A percentile compares a stretch with the other conserved stretches of the same genome.
phyloP scores from a whole-genome alignment of 345 rosid species.

The Abelmoschus esculentus region DNA sequence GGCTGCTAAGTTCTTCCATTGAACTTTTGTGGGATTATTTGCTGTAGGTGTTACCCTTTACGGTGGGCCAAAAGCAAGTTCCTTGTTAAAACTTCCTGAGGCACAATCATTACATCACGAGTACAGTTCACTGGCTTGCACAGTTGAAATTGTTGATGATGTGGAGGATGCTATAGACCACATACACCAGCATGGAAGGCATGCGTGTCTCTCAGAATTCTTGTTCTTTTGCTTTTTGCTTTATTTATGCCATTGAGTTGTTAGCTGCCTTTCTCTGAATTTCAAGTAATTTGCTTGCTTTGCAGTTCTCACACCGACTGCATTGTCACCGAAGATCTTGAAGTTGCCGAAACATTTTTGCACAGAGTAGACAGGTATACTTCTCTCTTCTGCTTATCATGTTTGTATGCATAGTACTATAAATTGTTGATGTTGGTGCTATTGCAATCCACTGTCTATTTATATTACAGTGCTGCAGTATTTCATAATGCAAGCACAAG shows the following conservation, averaged over 20 bases:
- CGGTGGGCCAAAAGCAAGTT: slow-evolving; percentile 52
- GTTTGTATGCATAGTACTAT: not conserved
- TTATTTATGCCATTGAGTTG: not conserved
- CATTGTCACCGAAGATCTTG: slow-evolving; percentile 36
- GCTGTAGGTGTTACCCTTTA: slow-evolving; percentile 40
- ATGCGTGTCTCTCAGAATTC: slow-evolving; percentile 5
- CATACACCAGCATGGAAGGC: slow-evolving; percentile 69
- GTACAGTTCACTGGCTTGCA: slow-evolving; percentile 56
- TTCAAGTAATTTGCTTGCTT: not conserved
- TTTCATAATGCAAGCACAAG: slow-evolving; percentile 72
- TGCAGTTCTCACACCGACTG: slow-evolving; percentile 50
- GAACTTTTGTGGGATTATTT: not conserved
- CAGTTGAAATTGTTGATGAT: slow-evolving; percentile 59
- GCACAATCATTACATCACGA: slow-evolving; percentile 48
- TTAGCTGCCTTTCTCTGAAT: not conserved
- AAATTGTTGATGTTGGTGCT: not conserved
- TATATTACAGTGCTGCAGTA: slow-evolving; percentile 55
- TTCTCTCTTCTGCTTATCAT: not conserved
- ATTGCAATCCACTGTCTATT: not conserved
- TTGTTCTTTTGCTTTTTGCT: not conserved
- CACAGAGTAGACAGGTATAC: slow-evolving; percentile 39
- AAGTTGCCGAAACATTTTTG: slow-evolving; percentile 38
- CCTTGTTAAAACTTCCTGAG: slow-evolving; percentile 33
- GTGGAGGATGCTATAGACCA: slow-evolving; percentile 53
- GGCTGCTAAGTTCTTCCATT: not conserved